These are phyloP conservation scores for Avena atlantica DNA, from an alignment of 176 grass and related monocot genomes.

Conservation along the genomic window DNA sequence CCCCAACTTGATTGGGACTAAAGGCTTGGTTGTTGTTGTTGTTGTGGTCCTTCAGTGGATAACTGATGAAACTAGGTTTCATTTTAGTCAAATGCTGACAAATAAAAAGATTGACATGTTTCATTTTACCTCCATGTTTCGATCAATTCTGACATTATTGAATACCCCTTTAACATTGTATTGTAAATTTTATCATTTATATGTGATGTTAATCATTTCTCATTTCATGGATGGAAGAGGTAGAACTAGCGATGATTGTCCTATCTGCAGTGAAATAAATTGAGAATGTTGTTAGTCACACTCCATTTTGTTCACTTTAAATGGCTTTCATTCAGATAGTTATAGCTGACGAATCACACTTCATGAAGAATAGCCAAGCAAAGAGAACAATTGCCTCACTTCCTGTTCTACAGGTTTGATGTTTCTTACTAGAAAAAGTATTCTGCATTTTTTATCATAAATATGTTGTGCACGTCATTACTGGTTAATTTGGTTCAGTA, in stretches of 20 bases:
- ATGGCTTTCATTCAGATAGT: constrained; percentile 70
- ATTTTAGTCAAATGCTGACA: background rate
- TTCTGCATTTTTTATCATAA: constrained; percentile 8
- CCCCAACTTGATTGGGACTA: too few species aligned
- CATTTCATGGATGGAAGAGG: constrained; percentile 14
- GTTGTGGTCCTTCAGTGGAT: background rate
- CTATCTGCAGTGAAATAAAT: constrained; percentile 27
- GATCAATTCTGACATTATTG: background rate
- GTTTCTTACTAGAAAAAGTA: constrained; percentile 33
- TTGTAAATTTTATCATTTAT: background rate
- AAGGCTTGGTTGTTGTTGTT: too few species aligned
- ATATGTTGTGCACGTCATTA: background rate
- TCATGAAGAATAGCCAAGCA: constrained; percentile 85
- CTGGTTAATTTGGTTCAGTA: background rate
- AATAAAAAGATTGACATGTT: background rate
- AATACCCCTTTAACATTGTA: background rate
- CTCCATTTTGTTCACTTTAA: constrained; percentile 34
- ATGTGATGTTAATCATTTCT: background rate
- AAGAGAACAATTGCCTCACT: constrained; percentile 82
- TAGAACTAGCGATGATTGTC: constrained; percentile 17
- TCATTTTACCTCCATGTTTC: background rate
- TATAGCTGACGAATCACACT: constrained; percentile 98
- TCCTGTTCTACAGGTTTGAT: constrained; percentile 83
- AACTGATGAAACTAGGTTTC: constrained; percentile 4
- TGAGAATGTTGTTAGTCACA: constrained; percentile 4